Base-by-base conservation (phyloP, 805 yeast genomes). In the Cyberlindnera americana region DNA sequence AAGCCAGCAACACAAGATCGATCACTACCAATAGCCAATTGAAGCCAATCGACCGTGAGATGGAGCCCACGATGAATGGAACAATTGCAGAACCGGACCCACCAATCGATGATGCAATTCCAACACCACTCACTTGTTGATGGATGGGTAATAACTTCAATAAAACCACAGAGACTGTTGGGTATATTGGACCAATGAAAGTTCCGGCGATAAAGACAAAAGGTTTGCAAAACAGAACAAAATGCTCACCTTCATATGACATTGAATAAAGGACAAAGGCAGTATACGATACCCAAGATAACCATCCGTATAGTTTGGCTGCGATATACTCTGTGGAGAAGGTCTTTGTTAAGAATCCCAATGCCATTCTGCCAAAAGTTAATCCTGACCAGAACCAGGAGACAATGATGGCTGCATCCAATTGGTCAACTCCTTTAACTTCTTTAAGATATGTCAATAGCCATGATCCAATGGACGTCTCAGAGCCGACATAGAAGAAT, bases 81-180 rank as follows among this genome's bases (percentile, higher is more conserved):
- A 84, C 48, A 0, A 76, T 69, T 0, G 93, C 90, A 13, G 82
- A 84, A 2, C 95, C 95, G n/a, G 81, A 77, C 4, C 90, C 90
- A 7, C 93, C 95, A 43, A 84, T 58, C 0, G 91, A 88, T 38
- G 88, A 78, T 17, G 83, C 75, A 35, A 78, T 69, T 0, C 95
- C 89, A 8, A 87, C 72, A 2, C 88, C 90, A 17, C 77, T 61
- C 8, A 83, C 74, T 37, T 83, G 83, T 38, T 72, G 62, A 30
- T 67, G 69, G 19, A 64, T 58, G 0, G 95, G 95, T 29, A 87
- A 56, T 2, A 78, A 63, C 42, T 80, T 77, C 33, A 83, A 60
- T 2, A 87, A 69, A 11, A 81, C 73, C 12, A 82, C 75, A 39
- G 82, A 77, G 0, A 83, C 75, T 7, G 90, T 79, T 1, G 95